Evolutionary conservation across 2,329 filamentous ascomycete genomes (phyloP).

Genomic region (Nannizziopsis barbatae): DNA sequence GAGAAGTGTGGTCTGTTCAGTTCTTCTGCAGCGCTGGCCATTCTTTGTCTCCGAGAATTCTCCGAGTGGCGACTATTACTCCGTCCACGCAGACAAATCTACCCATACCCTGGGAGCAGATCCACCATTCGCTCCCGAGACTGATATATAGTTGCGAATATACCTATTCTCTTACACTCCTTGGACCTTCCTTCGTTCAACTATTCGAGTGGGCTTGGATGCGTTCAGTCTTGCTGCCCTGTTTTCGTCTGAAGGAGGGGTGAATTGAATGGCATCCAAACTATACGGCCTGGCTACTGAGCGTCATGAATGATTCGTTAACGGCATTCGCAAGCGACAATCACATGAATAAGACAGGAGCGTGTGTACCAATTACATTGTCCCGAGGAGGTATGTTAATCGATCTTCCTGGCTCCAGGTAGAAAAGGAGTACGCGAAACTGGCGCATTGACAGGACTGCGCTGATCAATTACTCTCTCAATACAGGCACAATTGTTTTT

Average conservation of each 20-base stretch:
- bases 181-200: no score
- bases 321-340: neutral
- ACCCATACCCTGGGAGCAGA: no score
- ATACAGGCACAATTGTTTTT: conserved; percentile 32
- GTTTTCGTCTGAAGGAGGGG: neutral
- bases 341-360: conserved; percentile 5
- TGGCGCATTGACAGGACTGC: neutral
- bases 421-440: neutral
- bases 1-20: no score
- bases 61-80: no score
- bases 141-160: no score
- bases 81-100: no score
- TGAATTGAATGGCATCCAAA: conserved; percentile 6
- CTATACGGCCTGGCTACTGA: neutral
- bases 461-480: conserved; percentile 1
- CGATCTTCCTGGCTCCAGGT: neutral
- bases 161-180: no score
- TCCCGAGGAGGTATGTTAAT: conserved; percentile 5
- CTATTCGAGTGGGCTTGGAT: neutral
- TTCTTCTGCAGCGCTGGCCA: no score
- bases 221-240: neutral
- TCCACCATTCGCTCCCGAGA: no score
- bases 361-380: conserved; percentile 2
- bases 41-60: no score
- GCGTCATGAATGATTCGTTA: conserved; percentile 2